These are phyloP conservation scores for Botrytis paeoniae DNA, from an alignment of 2,329 filamentous ascomycete species.

Conservation along the genomic window DNA sequence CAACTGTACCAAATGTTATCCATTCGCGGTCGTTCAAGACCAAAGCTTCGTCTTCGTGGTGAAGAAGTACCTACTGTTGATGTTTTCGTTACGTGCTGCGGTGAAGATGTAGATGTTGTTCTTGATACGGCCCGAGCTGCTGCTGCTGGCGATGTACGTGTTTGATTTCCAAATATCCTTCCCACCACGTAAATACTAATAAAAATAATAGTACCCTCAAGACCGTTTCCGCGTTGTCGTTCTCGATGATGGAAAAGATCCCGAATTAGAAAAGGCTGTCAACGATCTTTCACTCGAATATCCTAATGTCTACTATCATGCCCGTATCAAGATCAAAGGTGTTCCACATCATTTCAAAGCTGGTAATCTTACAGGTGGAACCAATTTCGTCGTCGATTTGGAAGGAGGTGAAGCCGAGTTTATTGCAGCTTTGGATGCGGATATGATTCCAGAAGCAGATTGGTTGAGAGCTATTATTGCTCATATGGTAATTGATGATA, in stretches of 20 bases:
- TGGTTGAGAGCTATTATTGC: slow-evolving; percentile 60
- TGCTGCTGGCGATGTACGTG: slow-evolving; percentile 45
- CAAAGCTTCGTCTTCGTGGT: slow-evolving; percentile 46
- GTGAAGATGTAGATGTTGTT: slow-evolving; percentile 54
- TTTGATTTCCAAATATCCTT: not conserved
- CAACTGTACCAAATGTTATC: slow-evolving; percentile 57
- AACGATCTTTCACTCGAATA: slow-evolving; percentile 34
- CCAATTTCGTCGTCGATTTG: slow-evolving; percentile 49
- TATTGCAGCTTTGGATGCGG: slow-evolving; percentile 63
- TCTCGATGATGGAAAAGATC: slow-evolving; percentile 53
- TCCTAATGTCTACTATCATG: slow-evolving; percentile 52
- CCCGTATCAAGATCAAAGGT: slow-evolving; percentile 35
- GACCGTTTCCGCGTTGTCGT: slow-evolving; percentile 53
- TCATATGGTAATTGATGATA: slow-evolving; percentile 54
- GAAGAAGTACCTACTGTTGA: slow-evolving; percentile 51
- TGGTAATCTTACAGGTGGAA: slow-evolving; percentile 60
- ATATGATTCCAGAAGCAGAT: slow-evolving; percentile 63
- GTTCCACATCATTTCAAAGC: slow-evolving; percentile 58
- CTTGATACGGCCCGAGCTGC: slow-evolving; percentile 47
- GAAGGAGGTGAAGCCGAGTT: slow-evolving; percentile 49
- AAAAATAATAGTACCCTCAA: slow-evolving; percentile 43
- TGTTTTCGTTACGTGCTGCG: slow-evolving; percentile 56
- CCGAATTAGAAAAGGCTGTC: slow-evolving; percentile 42
- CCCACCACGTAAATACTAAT: not conserved
- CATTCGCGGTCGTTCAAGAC: slow-evolving; percentile 51